A percentile compares a stretch with the other conserved stretches of the same genome.
Conservation (phyloP, 345 rosid species). For the Draba incana region DNA sequence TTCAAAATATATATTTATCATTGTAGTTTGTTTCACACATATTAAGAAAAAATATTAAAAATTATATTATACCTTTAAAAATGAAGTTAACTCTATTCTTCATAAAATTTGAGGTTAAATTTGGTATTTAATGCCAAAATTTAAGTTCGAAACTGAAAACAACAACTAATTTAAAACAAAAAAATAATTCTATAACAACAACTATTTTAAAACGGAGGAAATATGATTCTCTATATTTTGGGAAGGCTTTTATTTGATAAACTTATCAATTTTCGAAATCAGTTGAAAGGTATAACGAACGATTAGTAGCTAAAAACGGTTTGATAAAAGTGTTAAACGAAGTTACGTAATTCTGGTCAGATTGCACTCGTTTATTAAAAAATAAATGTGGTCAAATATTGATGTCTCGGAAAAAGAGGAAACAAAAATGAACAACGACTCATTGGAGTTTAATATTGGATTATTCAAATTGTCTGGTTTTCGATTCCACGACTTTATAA, state of each 20-base stretch:
- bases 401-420: neutral
- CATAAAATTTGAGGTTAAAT: too few relatives aligned
- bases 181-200: too few relatives aligned
- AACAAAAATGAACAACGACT: neutral
- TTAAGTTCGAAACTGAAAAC: too few relatives aligned
- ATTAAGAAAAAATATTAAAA: too few relatives aligned
- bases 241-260: neutral
- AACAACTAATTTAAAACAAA: too few relatives aligned
- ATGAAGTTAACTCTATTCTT: too few relatives aligned
- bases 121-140: too few relatives aligned
- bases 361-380: neutral
- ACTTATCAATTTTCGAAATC: neutral
- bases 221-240: neutral
- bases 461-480: neutral
- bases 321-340: neutral
- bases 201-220: too few relatives aligned
- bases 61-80: too few relatives aligned
- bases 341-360: neutral
- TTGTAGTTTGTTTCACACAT: too few relatives aligned
- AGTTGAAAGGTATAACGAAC: neutral
- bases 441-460: neutral
- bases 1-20: too few relatives aligned
- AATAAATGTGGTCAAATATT: constrained; percentile 26
- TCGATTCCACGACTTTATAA: neutral
- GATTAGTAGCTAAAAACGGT: neutral